Percentiles rank a stretch among this genome's conserved stretches.
phyloP scores from a whole-genome alignment of 768 basidiomycete genomes.

The Termitomyces sp. region DNA sequence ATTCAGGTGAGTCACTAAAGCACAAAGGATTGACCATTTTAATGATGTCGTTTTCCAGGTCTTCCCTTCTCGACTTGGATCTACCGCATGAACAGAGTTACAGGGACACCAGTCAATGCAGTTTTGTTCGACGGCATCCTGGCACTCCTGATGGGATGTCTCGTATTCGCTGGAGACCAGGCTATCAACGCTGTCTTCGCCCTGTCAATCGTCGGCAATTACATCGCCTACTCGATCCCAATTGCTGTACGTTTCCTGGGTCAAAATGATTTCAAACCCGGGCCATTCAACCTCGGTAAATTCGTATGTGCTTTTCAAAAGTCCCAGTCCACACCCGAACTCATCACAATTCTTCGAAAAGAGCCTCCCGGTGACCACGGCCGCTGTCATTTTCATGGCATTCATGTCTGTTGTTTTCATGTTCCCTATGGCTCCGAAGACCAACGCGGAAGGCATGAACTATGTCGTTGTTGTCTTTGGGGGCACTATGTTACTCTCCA shows the following conservation, averaged over 20 bases:
- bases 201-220: conserved; percentile 36
- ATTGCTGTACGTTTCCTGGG: conserved; percentile 46
- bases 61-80: conserved; percentile 60
- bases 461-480: conserved; percentile 57
- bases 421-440: conserved; percentile 44
- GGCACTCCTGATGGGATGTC: conserved; percentile 46
- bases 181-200: conserved; percentile 59
- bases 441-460: conserved; percentile 46
- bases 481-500: conserved; percentile 44
- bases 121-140: conserved; percentile 45
- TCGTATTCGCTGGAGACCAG: conserved; percentile 53
- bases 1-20: conserved; percentile 33
- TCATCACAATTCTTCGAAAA: conserved; percentile 11
- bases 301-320: not conserved
- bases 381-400: conserved; percentile 50
- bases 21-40: too few species aligned
- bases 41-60: conserved; percentile 20
- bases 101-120: conserved; percentile 50
- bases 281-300: conserved; percentile 49
- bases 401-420: conserved; percentile 48
- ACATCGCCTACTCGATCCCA: conserved; percentile 50
- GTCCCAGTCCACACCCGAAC: not conserved
- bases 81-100: conserved; percentile 48
- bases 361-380: conserved; percentile 42
- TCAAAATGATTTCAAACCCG: conserved; percentile 45